Evolutionary conservation across 306 rosid species (phyloP).

Genomic region (Sphenostylis stenocarpa): DNA sequence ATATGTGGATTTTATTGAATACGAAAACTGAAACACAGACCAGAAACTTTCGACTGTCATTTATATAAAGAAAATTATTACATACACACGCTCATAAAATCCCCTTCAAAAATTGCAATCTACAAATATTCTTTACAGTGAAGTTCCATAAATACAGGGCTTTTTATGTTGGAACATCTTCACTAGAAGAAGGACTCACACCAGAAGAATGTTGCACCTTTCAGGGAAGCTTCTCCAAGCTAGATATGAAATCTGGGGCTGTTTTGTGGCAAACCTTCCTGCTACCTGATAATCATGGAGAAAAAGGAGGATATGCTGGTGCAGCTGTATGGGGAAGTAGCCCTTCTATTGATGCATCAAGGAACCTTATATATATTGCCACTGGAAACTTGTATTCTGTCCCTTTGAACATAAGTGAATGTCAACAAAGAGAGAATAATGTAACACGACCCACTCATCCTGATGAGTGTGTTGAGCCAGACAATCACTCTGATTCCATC

Average conservation of each 20-base stretch:
- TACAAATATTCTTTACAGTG: not conserved
- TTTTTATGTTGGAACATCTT: constrained; percentile 33
- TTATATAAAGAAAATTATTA: too few relatives aligned
- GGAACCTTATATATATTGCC: constrained; percentile 54
- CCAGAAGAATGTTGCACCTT: constrained; percentile 51
- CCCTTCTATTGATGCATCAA: constrained; percentile 48
- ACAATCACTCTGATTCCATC: constrained; percentile 53
- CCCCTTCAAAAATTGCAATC: too few relatives aligned
- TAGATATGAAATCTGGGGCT: constrained; percentile 37
- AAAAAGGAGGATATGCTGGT: constrained; percentile 46
- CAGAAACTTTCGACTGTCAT: too few relatives aligned
- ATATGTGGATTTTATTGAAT: too few relatives aligned
- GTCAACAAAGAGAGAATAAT: constrained; percentile 54
- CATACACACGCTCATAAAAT: too few relatives aligned
- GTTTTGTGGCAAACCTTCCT: constrained; percentile 56
- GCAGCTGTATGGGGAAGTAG: constrained; percentile 70
- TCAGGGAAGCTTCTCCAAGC: constrained; percentile 52
- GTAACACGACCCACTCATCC: constrained; percentile 40
- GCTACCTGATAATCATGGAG: constrained; percentile 49
- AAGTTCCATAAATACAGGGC: not conserved
- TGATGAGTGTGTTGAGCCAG: constrained; percentile 58
- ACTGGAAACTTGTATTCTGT: constrained; percentile 60
- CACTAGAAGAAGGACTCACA: constrained; percentile 39
- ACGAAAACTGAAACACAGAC: too few relatives aligned
- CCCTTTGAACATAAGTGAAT: constrained; percentile 36